A percentile compares a stretch with the other conserved stretches of the same genome.
Conservation (phyloP, 768 basidiomycete genomes). For the Dioszegia aurantiaca region DNA sequence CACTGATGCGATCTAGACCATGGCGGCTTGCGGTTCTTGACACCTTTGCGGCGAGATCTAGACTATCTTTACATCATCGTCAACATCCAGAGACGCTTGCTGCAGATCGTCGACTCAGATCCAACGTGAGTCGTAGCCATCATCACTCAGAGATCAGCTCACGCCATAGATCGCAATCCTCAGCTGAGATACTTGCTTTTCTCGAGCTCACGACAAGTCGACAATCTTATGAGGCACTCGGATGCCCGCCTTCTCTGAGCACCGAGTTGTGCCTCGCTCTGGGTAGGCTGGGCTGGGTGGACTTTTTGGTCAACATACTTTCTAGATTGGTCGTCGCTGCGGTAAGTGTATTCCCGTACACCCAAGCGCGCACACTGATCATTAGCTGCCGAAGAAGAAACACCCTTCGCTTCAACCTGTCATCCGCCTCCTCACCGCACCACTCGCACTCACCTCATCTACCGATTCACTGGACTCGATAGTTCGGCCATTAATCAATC, state of each 20-base stretch:
- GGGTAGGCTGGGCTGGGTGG: constrained; percentile 30
- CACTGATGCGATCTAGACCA: neutral
- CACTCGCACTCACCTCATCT: constrained; percentile 52
- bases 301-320: constrained; percentile 28
- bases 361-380: constrained; percentile 4
- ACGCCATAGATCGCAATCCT: constrained; percentile 13
- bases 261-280: constrained; percentile 13
- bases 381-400: constrained; percentile 58
- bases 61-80: neutral
- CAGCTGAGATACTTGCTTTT: constrained; percentile 15
- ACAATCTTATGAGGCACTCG: constrained; percentile 2
- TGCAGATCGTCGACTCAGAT: neutral
- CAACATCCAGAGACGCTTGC: neutral
- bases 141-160: neutral
- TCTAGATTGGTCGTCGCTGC: constrained; percentile 28
- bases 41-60: neutral
- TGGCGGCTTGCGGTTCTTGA: neutral
- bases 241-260: neutral
- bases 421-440: constrained; percentile 56
- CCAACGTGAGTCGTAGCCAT: neutral
- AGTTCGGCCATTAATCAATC: constrained; percentile 57
- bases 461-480: constrained; percentile 40
- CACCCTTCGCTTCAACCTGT: constrained; percentile 58
- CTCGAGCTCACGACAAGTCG: constrained; percentile 28
- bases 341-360: constrained; percentile 16